Base-by-base conservation (phyloP, 129 eudicot genomes). In the Logfia minima region DNA sequence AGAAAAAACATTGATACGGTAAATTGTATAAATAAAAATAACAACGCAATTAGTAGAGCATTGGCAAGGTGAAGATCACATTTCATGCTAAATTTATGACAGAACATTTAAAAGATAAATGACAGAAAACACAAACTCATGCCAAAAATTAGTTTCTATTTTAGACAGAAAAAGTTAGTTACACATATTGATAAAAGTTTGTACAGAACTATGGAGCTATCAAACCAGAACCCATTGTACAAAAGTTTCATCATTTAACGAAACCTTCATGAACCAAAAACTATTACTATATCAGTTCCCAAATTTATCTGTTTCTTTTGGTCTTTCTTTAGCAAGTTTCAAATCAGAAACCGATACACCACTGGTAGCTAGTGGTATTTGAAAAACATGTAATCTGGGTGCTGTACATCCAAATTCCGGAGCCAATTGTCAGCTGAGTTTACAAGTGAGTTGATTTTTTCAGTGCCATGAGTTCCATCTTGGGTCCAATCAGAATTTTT, bases 351-450 rank as follows among this genome's bases (percentile, higher is more conserved):
- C 32, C 8, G 17, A 68, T 18, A 8, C 29, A 24, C 75, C 74
- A 22, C 10, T 22, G 37, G 21, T 5, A 73, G 59, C 70, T 77
- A 77, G 70, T 80, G 96, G 26, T 84, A 84, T 77, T 77, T 75
- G 63, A 90, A 92, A 62, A 90, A 92, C 71, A 60, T 75, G 72
- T 81, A 85, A 78, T 92, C 98, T 0, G 98, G 98, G 66, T 92
- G 96, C 70, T 85, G 75, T 63, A 92, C 98, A 69, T 88, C 86
- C 86, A 90, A 69, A 4, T 22, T 75, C 59, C 84, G 86, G 13
- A 92, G 90, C 98, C 98, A 92, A 68, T 83, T 86, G n/a, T 86
- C 96, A 48, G 96, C 89, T 3, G 80, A 87, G 51, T 71, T 83
- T 37, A 77, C 59, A 19, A 92, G 89, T 21, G 96, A 84, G 65